Base-by-base conservation (phyloP, 805 yeast species). In the Hanseniaspora mollemarum region DNA sequence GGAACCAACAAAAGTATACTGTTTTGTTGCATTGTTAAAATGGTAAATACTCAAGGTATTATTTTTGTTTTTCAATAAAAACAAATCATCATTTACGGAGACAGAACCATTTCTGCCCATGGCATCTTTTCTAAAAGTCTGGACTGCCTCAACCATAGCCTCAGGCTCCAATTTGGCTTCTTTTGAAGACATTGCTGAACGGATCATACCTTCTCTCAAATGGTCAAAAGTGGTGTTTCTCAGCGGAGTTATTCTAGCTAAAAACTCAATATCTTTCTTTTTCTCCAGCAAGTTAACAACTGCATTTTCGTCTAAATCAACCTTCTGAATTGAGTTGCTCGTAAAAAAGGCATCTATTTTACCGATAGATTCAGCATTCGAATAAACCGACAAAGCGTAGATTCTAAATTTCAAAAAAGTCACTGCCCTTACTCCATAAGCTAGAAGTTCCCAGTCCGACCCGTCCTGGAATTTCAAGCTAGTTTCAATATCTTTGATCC, bases 191-290 rank as follows among this genome's bases (percentile, higher is more conserved):
- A 81, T 70, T 43, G 86, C 75, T 0, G 95, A 78, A 62, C 88
- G 81, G 44, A 87, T 75, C 54, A 92, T 75, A 0, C 97, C 97
- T 61, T 92, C 97, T 56, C 83, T 76, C 59, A 90, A 67, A 62
- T 92, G 97, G 55, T 79, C 78, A 66, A 83, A 87, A 66, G 90
- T 96, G 0, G 97, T 90, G 63, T 84, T 87, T 61, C 96, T 76
- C 16, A 82, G 79, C 0, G 98, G 96, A 10, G 83, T 80, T 53
- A 90, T 81, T 55, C 94, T 72, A 24, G 87, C 81, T 41, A 80
- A 69, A 57, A 87, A 73, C 52, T 78, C 74, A 32, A 82, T 75
- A 13, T 79, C 76, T 10, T 76, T 64, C 19, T 12, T 32, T 18
- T 19, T 48, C 39, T 75, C 77, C 37, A 87, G 61, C 43, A 88